A percentile compares a stretch with the other conserved stretches of the same genome.
Evolutionary conservation across 139 green algal species (phyloP).

Genomic region (Chlamydomonas sp.): DNA sequence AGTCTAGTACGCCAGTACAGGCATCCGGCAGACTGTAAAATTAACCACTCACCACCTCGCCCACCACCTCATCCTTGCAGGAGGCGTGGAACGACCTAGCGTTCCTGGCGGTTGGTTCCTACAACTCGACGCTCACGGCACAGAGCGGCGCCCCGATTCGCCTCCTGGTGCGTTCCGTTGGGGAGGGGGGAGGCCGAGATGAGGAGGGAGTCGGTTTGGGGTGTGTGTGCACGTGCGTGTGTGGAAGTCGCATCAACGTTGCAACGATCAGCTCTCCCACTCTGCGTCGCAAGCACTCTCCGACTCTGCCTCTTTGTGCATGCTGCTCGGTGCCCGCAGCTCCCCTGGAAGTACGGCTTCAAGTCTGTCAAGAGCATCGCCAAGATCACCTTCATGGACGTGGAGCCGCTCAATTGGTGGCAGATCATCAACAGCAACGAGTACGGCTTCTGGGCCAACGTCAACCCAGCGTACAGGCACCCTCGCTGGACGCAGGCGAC

Average conservation of each 20-base stretch:
- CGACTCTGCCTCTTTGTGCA: background rate
- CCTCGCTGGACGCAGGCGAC: conserved; percentile 8
- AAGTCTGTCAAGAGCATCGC: conserved; percentile 3
- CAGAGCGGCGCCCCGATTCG: background rate
- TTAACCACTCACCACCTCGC: no score
- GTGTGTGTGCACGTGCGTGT: no score
- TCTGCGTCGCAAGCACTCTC: no score
- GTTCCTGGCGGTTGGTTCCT: background rate
- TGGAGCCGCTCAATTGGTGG: conserved; percentile 1
- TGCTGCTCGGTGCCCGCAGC: background rate
- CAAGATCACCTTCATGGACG: background rate
- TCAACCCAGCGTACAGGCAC: background rate
- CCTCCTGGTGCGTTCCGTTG: background rate
- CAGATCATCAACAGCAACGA: background rate
- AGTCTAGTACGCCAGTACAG: no score
- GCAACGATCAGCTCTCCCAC: no score
- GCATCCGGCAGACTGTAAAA: no score
- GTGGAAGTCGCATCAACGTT: no score
- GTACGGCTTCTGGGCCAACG: background rate
- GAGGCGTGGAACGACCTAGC: conserved; percentile 9
- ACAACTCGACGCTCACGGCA: background rate
- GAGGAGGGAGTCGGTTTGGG: background rate
- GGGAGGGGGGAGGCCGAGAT: background rate
- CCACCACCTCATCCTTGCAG: no score
- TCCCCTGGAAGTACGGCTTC: conserved; percentile 11